Conservation (phyloP, 306 rosid species). For the Sechiopsis laciniata region DNA sequence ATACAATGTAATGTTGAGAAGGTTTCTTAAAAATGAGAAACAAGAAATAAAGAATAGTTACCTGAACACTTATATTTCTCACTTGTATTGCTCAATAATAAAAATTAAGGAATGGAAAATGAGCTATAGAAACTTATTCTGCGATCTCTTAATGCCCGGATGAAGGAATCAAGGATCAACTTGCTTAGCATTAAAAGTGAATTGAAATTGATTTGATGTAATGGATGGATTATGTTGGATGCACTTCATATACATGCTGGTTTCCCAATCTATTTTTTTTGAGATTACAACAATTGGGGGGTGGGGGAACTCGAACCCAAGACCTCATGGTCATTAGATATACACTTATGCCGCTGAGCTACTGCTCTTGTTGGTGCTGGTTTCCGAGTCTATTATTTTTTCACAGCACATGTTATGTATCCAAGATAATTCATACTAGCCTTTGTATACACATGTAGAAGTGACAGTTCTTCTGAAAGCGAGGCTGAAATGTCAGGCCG, state of each 20-base stretch:
- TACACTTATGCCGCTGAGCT: no score
- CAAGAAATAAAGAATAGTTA: not conserved
- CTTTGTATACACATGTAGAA: constrained; percentile 25
- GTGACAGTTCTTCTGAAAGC: constrained; percentile 64
- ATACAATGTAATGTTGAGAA: not conserved
- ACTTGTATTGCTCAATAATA: no score
- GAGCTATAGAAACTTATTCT: not conserved
- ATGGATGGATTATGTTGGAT: not conserved
- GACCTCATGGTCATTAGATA: no score
- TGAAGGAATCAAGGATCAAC: not conserved
- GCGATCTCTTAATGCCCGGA: not conserved
- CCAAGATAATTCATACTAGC: not conserved
- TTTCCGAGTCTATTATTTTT: not conserved
- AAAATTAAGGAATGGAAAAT: no score
- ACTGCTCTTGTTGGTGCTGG: no score
- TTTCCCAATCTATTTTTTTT: not conserved
- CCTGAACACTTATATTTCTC: not conserved
- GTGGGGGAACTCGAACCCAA: no score
- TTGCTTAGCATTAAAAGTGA: not conserved
- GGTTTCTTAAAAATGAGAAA: not conserved
- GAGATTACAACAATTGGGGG: no score
- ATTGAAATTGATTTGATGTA: not conserved
- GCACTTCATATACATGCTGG: not conserved
- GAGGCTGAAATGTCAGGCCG: constrained; percentile 60
- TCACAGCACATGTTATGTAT: not conserved